A percentile compares a stretch with the other conserved stretches of the same genome.
phyloP scores from a whole-genome alignment of 139 green algal species.

The Closterium sp. region DNA sequence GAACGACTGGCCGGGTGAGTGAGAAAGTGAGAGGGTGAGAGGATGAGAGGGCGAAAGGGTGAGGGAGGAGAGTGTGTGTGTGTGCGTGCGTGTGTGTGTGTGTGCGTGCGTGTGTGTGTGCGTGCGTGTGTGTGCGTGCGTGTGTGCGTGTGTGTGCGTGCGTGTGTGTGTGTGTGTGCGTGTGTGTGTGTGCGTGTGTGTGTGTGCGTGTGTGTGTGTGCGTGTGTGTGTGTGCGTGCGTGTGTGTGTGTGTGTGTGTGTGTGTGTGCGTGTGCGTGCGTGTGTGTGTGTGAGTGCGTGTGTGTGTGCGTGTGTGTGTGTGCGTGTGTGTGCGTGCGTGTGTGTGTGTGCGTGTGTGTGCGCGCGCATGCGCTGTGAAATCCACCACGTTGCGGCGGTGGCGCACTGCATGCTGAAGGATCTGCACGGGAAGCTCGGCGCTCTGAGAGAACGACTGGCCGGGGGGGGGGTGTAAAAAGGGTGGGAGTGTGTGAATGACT shows the following conservation, averaged over 20 bases:
- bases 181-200: neutral
- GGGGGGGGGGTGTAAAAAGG: neutral
- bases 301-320: too few species aligned
- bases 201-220: neutral
- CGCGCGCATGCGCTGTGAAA: neutral
- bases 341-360: neutral
- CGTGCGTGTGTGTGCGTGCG: too few species aligned
- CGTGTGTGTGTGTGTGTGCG: neutral
- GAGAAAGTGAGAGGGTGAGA: neutral
- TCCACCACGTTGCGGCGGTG: neutral
- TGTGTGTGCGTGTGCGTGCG: neutral
- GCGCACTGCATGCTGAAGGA: neutral
- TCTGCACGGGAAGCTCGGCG: neutral
- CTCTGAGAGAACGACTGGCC: neutral
- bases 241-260: neutral
- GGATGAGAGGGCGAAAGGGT: neutral
- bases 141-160: too few species aligned
- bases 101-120: too few species aligned
- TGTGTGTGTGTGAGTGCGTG: neutral
- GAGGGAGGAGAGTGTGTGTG: too few species aligned
- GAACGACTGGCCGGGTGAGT: slow-evolving; percentile 2
- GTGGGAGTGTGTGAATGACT: too few species aligned
- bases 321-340: too few species aligned
- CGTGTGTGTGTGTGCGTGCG: neutral
- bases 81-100: too few species aligned